Evolutionary conservation across 2,329 filamentous ascomycete species (phyloP).

Genomic region (Venturiaceae sp.): DNA sequence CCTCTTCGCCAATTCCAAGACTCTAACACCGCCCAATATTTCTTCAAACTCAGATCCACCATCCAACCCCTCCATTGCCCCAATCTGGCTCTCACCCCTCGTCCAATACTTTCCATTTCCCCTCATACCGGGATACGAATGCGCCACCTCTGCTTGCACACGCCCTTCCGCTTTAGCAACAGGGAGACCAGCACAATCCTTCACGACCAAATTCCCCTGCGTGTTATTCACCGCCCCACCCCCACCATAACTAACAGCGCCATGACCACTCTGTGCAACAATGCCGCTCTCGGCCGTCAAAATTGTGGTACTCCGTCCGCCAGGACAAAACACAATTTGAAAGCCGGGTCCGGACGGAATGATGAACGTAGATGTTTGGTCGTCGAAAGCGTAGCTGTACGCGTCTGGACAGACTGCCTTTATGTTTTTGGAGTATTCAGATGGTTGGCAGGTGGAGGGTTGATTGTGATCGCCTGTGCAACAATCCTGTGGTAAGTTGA

Average conservation of each 20-base stretch:
- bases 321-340: slow-evolving; percentile 70
- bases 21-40: background rate
- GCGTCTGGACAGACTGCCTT: slow-evolving; percentile 76
- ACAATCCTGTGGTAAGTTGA: slow-evolving; percentile 58
- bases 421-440: slow-evolving; percentile 57
- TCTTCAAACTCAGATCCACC: background rate
- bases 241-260: background rate
- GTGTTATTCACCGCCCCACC: background rate
- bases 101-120: background rate
- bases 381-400: slow-evolving; percentile 63
- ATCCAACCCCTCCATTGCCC: background rate
- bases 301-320: slow-evolving; percentile 40
- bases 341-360: slow-evolving; percentile 60
- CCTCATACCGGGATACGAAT: background rate
- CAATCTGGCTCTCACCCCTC: background rate
- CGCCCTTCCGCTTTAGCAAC: background rate
- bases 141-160: background rate
- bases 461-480: slow-evolving; percentile 61
- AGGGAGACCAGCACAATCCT: background rate
- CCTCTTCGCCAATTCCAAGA: background rate
- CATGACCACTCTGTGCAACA: background rate
- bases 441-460: slow-evolving; percentile 54
- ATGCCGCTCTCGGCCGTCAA: slow-evolving; percentile 22
- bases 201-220: background rate
- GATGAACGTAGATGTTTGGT: slow-evolving; percentile 48